Conservation (phyloP, 257 asterid genomes). For the Nicotiana knightiana region DNA sequence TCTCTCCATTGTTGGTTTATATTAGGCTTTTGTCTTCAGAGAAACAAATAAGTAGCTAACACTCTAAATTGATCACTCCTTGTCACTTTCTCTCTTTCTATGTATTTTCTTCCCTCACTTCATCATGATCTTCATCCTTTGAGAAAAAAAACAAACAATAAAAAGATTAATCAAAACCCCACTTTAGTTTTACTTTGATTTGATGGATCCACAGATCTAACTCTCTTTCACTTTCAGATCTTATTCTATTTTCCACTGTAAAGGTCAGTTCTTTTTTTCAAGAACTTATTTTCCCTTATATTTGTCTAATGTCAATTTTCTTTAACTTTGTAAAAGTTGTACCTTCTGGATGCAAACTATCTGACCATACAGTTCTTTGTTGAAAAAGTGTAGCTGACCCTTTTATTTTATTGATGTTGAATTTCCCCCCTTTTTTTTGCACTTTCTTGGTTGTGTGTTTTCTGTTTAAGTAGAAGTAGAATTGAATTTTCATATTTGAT, state of each 20-base stretch:
- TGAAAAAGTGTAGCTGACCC: conserved; percentile 35
- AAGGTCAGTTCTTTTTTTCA: conserved; percentile 31
- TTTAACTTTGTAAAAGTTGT: conserved; percentile 21
- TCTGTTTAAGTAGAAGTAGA: conserved; percentile 16
- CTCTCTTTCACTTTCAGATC: conserved; percentile 54
- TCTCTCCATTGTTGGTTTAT: conserved; percentile 56
- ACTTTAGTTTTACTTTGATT: conserved; percentile 19
- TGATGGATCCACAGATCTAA: conserved; percentile 67
- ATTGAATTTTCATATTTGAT: neutral
- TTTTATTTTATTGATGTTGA: conserved; percentile 27
- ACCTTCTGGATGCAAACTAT: conserved; percentile 41
- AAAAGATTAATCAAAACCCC: neutral
- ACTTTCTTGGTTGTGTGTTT: neutral
- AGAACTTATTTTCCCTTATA: too few relatives aligned
- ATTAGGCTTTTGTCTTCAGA: conserved; percentile 61
- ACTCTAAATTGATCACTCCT: conserved; percentile 5
- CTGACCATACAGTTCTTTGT: conserved; percentile 24
- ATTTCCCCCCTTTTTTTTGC: conserved; percentile 9
- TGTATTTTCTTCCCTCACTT: conserved; percentile 14
- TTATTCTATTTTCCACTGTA: conserved; percentile 12
- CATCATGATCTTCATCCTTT: conserved; percentile 27
- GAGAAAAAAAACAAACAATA: conserved; percentile 4
- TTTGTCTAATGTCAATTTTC: neutral
- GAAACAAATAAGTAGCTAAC: conserved; percentile 30
- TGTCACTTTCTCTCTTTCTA: neutral